Conservation (phyloP, 2,329 filamentous ascomycete species). For the Epichloe uncinata region DNA sequence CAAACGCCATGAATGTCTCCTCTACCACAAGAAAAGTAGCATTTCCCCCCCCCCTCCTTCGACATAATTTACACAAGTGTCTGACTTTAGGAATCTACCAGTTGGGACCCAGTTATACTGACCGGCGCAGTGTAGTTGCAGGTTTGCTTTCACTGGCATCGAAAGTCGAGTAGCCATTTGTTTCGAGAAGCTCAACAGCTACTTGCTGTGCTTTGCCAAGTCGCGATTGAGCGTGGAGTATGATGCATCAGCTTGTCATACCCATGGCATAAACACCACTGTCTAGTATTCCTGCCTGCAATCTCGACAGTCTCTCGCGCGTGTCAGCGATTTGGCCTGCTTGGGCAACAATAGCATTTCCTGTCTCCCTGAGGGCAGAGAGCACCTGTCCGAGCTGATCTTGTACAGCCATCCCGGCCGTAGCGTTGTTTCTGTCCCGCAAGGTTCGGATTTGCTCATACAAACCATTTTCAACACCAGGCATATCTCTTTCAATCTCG, state of each 20-base stretch:
- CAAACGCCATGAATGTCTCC: not conserved
- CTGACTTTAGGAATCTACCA: not conserved
- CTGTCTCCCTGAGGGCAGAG: slow-evolving; percentile 25
- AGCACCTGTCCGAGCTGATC: slow-evolving; percentile 27
- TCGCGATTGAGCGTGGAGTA: not conserved
- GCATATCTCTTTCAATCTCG: slow-evolving; percentile 34
- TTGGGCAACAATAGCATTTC: slow-evolving; percentile 26
- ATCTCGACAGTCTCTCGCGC: slow-evolving; percentile 25
- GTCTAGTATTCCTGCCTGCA: slow-evolving; percentile 28
- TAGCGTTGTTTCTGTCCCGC: slow-evolving; percentile 20
- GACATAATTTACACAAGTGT: not conserved
- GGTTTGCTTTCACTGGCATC: not conserved
- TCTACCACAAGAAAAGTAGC: not conserved
- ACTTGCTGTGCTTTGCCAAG: not conserved
- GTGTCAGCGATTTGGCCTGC: slow-evolving; percentile 30
- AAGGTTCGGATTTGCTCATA: slow-evolving; percentile 29
- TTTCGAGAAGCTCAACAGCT: not conserved
- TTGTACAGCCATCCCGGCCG: slow-evolving; percentile 16
- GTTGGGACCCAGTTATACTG: not conserved
- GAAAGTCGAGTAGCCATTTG: not conserved
- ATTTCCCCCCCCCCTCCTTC: not conserved
- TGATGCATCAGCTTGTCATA: slow-evolving; percentile 14
- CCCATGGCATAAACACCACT: slow-evolving; percentile 22
- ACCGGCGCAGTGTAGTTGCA: not conserved
- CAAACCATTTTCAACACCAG: slow-evolving; percentile 31